Evolutionary conservation across 2,329 filamentous ascomycete genomes (phyloP), one percentile per base, ranked within the genome.

Genomic region (Penicillium polonicum): DNA sequence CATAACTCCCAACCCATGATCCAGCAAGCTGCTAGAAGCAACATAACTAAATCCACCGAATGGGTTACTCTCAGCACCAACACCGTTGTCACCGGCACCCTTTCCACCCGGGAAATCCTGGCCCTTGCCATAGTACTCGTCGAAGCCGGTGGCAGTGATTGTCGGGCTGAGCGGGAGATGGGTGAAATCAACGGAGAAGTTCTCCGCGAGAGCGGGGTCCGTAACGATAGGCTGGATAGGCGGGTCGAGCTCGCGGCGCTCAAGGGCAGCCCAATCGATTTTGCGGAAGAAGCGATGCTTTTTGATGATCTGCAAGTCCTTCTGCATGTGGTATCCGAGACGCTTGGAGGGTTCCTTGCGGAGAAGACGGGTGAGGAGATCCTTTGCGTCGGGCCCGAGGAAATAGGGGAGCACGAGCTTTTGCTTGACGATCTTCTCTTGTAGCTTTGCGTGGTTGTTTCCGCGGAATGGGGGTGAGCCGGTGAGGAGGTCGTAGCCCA

Each of bases 211-310:
- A 73, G 95, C 92, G 0, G 94, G 94, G 69, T 99, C 92, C 0
- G 94, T 97, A 70, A 99, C 93, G 68, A 97, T 82, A 17, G 94
- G 94, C 71, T 89, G 86, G 67, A 99, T 97, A 0, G 94, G 94
- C 1, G 94, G 90, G 66, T 90, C 88, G 46, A 96, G 66, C 75
- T 97, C 91, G 36, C 93, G 85, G 29, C 85, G 86, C 61, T 89
- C 91, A 15, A 99, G 83, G 68, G 87, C 88, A 76, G 87, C 88
- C 94, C 94, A 99, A 78, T 99, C 88, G 69, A 99, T 95, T 79
- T 91, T 94, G 70, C 90, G 87, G 84, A 99, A 99, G 82, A 99
- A 99, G 10, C 94, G 86, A 72, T 99, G 94, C 62, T 88, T 87
- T 82, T 96, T 96, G 78, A 99, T 89, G 0, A 83, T 88, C 54